Evolutionary conservation across 1,284 basidiomycete genomes (phyloP).

Genomic region (Singerocomus inundabilis): DNA sequence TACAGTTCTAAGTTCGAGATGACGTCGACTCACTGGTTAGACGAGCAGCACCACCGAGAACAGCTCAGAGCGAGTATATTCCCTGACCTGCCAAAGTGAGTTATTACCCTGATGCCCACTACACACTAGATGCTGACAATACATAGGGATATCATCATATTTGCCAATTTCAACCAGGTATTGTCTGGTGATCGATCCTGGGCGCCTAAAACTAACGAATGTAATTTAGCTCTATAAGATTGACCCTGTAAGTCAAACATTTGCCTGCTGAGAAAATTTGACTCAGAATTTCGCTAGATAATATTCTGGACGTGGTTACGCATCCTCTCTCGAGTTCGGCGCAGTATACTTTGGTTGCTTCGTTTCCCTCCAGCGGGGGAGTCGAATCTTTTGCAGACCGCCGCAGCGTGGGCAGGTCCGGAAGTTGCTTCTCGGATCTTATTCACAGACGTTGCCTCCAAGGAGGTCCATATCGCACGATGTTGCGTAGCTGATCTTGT

Average conservation of each 20-base stretch:
- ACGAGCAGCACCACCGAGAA: constrained; percentile 46
- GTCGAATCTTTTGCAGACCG: constrained; percentile 49
- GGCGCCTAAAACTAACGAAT: constrained; percentile 16
- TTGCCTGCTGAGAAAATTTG: background rate
- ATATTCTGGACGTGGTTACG: constrained; percentile 58
- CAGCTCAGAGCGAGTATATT: constrained; percentile 46
- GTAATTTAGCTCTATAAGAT: constrained; percentile 49
- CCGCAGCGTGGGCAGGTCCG: constrained; percentile 50
- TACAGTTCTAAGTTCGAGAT: constrained; percentile 15
- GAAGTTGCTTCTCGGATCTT: constrained; percentile 53
- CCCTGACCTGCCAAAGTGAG: constrained; percentile 47
- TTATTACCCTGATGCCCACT: background rate
- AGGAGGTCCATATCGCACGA: constrained; percentile 54
- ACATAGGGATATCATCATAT: constrained; percentile 49
- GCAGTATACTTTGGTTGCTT: constrained; percentile 60
- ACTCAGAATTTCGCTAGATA: constrained; percentile 25
- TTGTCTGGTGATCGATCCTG: constrained; percentile 9
- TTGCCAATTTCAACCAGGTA: constrained; percentile 66
- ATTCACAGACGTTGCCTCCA: constrained; percentile 57
- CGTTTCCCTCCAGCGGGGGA: constrained; percentile 60
- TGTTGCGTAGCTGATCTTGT: constrained; percentile 58
- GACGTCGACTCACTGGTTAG: constrained; percentile 41
- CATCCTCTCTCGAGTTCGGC: constrained; percentile 50
- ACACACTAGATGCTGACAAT: background rate
- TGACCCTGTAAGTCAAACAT: constrained; percentile 42